Base-by-base conservation (phyloP, 345 rosid genomes). In the Pugionium cornutum region DNA sequence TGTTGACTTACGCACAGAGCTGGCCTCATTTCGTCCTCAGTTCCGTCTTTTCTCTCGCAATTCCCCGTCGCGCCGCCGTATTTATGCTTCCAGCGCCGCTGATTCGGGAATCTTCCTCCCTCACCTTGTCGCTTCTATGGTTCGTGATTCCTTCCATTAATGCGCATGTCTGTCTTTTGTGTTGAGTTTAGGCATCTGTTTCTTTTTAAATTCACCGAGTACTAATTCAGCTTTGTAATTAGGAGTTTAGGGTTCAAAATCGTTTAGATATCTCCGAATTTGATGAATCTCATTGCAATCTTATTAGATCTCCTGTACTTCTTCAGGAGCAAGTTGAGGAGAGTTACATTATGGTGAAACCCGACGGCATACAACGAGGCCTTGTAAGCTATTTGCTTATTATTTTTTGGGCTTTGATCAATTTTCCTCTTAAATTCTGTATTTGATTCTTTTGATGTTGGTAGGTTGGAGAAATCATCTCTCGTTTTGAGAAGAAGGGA, bases 401-500 rank as follows among this genome's bases (percentile, higher is more conserved):
- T 37, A 3, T 7, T 6, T 37, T 37, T 7, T 2, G 7, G 5
- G 6, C 6, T 1, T 5, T 34, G 36, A 1, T 34, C 36, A 3
- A 34, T 34, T 34, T 34, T 34, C 5, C 1, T 0, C 42, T 39
- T 39, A 39, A 39, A 4, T 39, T 36, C 39, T 36, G 39, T 36
- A 34, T 36, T 36, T 36, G 39, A 36, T 36, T 36, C 42, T 10
- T 39, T 7, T 7, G 42, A 9, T 7, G 2, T 7, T 39, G 10
- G 6, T 4, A 58, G 98, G 97, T 89, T 59, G 99, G 99, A 55
- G 99, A 92, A 82, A 82, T 92, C 58, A 86, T 92, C 62, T 88
- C 96, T 25, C 86, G 97, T 68, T 94, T 92, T 69, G 97, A 92
- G 89, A 89, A 80, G 82, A 92, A 92, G 75, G 97, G 98, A 27